These are phyloP conservation scores for Penicillium aurantiogriseum DNA, from an alignment of 2,329 filamentous ascomycete genomes.

Conservation along the genomic window DNA sequence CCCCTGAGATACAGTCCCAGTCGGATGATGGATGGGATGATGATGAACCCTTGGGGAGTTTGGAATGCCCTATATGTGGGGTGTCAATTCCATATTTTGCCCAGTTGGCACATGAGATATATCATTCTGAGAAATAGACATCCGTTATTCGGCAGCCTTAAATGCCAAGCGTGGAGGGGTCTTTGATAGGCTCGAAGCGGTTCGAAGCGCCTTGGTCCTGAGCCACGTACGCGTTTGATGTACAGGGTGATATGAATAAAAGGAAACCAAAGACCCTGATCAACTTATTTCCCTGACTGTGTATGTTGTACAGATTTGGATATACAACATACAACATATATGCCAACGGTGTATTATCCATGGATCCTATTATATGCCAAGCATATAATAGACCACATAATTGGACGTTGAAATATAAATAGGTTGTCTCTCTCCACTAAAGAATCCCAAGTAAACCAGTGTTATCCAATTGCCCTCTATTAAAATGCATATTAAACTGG, in stretches of 20 bases:
- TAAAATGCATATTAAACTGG: background rate
- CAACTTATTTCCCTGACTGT: too few relatives aligned
- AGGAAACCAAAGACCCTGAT: background rate
- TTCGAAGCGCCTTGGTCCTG: background rate
- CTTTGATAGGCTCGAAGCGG: background rate
- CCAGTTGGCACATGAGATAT: constrained; percentile 49
- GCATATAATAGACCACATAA: background rate
- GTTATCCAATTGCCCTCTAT: background rate
- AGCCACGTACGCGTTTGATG: constrained; percentile 1
- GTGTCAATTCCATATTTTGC: constrained; percentile 52
- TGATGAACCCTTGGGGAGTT: constrained; percentile 29
- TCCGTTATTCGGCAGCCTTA: constrained; percentile 9
- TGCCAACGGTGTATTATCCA: background rate
- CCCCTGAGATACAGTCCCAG: background rate
- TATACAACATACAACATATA: too few relatives aligned
- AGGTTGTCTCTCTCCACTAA: background rate
- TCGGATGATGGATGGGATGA: constrained; percentile 34
- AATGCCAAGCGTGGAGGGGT: background rate
- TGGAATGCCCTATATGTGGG: constrained; percentile 46
- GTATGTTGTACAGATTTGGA: too few relatives aligned
- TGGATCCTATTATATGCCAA: background rate
- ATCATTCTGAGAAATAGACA: constrained; percentile 35
- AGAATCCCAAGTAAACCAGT: background rate
- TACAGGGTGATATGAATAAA: background rate
- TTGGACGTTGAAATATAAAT: background rate